Evolutionary conservation across 2,329 filamentous ascomycete species (phyloP), one percentile per base, ranked within the genome.

Genomic region (Ophiostoma fasciatum): DNA sequence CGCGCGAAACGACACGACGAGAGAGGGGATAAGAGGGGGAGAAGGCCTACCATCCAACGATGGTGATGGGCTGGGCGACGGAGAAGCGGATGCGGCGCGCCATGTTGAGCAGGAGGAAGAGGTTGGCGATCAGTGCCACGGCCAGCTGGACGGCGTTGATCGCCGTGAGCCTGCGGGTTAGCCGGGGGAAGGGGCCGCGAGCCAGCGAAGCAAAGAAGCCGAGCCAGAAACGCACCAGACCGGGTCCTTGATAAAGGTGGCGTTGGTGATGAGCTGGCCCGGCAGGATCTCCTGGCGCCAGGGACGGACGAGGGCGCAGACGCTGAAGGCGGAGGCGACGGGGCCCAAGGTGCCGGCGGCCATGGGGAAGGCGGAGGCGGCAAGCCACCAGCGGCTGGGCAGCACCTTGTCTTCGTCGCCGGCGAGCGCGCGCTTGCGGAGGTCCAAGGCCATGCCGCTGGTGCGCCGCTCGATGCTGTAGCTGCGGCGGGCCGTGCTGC

Each of bases 51-150:
- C 87, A 94, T 40, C 82, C 70, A 7, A 80, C 54, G 40, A 94
- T 93, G 1, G 84, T 92, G 17, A 83, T 64, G 1, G 87, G 85
- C 41, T 93, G 70, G 1, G 85, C 83, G 27, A 93, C 64, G 14
- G 78, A 76, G 52, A 93, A 94, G 34, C 82, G 72, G 7, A 94
- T 68, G 6, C 76, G 67, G 38, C 74, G 71, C 0, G 84, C 82
- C 67, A 94, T 94, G 57, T 94, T 94, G 46, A 90, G 70, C 1
- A 94, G 65, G 2, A 94, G 66, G 42, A 84, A 85, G 1, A 82
- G 44, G 48, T 94, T 94, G 7, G 85, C 82, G 2, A 78, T 54
- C 22, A 94, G 61, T 13, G 85, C 87, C 41, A 83, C 71, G 14
- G 61, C 71, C 5, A 94, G 66, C 42, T 88, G 87, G 3, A 78